These are phyloP conservation scores for Platanus orientalis DNA, from an alignment of 164 flowering plant species.

Conservation along the genomic window DNA sequence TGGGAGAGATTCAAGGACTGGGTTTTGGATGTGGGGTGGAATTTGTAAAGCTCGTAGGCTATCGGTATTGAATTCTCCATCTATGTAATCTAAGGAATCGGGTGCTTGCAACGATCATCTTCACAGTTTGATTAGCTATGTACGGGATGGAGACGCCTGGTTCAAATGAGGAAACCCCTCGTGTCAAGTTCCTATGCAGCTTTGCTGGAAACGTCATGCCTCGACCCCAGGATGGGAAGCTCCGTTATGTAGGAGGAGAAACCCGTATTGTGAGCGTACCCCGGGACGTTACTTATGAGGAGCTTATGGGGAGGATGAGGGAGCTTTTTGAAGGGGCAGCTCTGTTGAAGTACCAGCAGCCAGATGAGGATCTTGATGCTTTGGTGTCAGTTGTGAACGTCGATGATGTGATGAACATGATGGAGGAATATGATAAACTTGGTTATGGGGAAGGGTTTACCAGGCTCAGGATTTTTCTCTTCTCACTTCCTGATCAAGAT, in stretches of 20 bases:
- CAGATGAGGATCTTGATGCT: conserved; percentile 98
- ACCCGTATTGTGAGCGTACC: conserved; percentile 84
- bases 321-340: conserved; percentile 76
- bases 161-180: conserved; percentile 51
- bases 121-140: conserved; percentile 19
- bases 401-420: conserved; percentile 94
- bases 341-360: conserved; percentile 89
- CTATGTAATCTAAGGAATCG: conserved; percentile 41
- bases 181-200: conserved; percentile 87
- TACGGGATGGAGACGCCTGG: conserved; percentile 49
- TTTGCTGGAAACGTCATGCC: conserved; percentile 88
- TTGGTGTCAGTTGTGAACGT: conserved; percentile 94
- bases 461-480: conserved; percentile 79
- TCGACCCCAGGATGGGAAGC: conserved; percentile 90
- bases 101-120: conserved; percentile 15
- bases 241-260: conserved; percentile 96
- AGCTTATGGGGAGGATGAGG: conserved; percentile 73
- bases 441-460: conserved; percentile 81
- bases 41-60: background rate
- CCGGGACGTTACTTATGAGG: conserved; percentile 58
- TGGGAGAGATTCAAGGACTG: conserved; percentile 1
- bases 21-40: background rate
- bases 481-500: conserved; percentile 66
- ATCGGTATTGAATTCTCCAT: conserved; percentile 20
- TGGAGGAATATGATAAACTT: conserved; percentile 98